These are phyloP conservation scores for Hericium coralloides DNA, from an alignment of 768 basidiomycete species.

Conservation along the genomic window DNA sequence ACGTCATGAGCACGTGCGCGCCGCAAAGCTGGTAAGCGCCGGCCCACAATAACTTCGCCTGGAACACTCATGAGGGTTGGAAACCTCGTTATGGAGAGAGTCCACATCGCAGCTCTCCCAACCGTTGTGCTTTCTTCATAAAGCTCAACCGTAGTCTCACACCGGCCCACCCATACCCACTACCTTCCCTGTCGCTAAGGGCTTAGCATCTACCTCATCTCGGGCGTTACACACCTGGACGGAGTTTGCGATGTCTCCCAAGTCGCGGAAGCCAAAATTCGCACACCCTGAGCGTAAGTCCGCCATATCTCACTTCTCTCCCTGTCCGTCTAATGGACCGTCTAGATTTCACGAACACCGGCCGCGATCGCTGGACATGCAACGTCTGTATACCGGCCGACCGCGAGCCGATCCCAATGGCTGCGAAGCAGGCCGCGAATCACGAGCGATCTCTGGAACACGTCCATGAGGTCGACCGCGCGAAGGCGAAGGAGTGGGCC, in stretches of 20 bases:
- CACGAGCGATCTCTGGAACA: constrained; percentile 24
- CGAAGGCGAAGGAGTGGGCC: not conserved
- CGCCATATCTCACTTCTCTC: not conserved
- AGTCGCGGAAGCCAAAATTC: not conserved
- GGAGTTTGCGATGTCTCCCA: not conserved
- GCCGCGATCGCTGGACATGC: constrained; percentile 23
- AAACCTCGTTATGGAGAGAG: too few relatives aligned
- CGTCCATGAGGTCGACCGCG: constrained; percentile 8
- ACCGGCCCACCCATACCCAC: too few relatives aligned
- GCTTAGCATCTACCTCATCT: too few relatives aligned
- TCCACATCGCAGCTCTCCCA: too few relatives aligned
- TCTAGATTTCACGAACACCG: constrained; percentile 18
- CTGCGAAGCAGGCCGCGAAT: constrained; percentile 20
- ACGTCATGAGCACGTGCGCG: not conserved
- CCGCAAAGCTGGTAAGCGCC: not conserved
- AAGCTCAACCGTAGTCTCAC: too few relatives aligned
- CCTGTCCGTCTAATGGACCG: not conserved
- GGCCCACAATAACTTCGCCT: not conserved
- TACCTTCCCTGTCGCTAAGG: too few relatives aligned
- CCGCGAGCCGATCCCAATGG: constrained; percentile 15
- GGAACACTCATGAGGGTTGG: not conserved
- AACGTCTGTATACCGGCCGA: constrained; percentile 21
- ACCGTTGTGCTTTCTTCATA: too few relatives aligned
- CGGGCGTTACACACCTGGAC: too few relatives aligned
- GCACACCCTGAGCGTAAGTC: not conserved